Evolutionary conservation across 1,284 basidiomycete species (phyloP).

Genomic region (Cutaneotrichosporon sp.): DNA sequence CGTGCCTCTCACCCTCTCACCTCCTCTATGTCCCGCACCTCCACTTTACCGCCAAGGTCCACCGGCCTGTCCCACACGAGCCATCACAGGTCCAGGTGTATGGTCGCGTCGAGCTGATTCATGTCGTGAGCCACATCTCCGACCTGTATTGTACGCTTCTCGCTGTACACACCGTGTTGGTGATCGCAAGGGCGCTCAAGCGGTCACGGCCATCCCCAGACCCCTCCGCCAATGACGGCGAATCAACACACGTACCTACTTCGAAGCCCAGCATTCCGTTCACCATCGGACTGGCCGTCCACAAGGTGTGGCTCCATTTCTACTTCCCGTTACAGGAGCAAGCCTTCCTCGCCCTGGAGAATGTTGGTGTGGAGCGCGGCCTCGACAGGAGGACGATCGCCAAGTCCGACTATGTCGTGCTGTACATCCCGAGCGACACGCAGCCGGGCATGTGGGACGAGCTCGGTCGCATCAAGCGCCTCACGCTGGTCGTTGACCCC

Average conservation of each 20-base stretch:
- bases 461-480: constrained; percentile 65
- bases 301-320: constrained; percentile 39
- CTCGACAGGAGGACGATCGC: constrained; percentile 31
- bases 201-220: background rate
- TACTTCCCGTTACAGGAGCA: constrained; percentile 50
- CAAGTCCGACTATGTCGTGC: constrained; percentile 49
- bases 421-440: constrained; percentile 56
- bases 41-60: constrained; percentile 35
- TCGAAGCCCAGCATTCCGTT: constrained; percentile 26
- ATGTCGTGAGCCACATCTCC: constrained; percentile 63
- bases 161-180: constrained; percentile 58
- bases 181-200: constrained; percentile 16
- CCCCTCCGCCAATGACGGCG: background rate
- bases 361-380: constrained; percentile 30
- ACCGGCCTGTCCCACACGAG: constrained; percentile 16
- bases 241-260: background rate
- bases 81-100: constrained; percentile 30
- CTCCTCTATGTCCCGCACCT: constrained; percentile 45
- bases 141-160: constrained; percentile 74
- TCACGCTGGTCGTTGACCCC: constrained; percentile 56
- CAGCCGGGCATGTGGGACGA: constrained; percentile 71
- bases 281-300: constrained; percentile 36
- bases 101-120: constrained; percentile 34
- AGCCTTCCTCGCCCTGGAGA: constrained; percentile 38
- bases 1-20: constrained; percentile 49